These are phyloP conservation scores for Amanita polypyramis DNA, from an alignment of 768 basidiomycete species.

Conservation along the genomic window DNA sequence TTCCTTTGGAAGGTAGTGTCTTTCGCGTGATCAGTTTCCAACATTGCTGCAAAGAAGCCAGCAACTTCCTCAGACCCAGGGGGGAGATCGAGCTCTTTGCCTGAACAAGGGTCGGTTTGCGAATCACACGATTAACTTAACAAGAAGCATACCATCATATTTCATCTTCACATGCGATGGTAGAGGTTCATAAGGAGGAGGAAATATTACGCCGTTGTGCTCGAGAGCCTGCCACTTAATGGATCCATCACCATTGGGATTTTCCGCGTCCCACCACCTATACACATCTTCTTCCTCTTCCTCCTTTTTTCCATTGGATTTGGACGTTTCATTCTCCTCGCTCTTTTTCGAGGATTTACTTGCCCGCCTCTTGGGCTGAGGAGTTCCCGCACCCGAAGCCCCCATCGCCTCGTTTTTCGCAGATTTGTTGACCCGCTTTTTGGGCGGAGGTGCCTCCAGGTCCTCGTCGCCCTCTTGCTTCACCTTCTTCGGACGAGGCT, in stretches of 20 bases:
- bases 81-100: constrained; percentile 68
- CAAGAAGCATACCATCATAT: constrained; percentile 62
- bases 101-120: constrained; percentile 28
- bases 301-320: constrained; percentile 35
- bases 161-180: constrained; percentile 85
- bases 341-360: constrained; percentile 34
- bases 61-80: constrained; percentile 93
- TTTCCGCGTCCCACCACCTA: constrained; percentile 76
- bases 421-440: constrained; percentile 32
- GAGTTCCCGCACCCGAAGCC: constrained; percentile 23
- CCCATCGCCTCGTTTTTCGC: constrained; percentile 27
- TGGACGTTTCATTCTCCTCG: constrained; percentile 25
- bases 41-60: constrained; percentile 86
- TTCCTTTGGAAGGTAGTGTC: constrained; percentile 87
- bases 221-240: constrained; percentile 94
- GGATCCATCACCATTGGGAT: constrained; percentile 62
- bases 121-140: constrained; percentile 1
- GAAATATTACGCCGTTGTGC: constrained; percentile 92
- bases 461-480: constrained; percentile 42
- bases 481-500: constrained; percentile 39
- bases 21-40: constrained; percentile 87
- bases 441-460: constrained; percentile 32
- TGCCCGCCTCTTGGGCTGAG: constrained; percentile 34
- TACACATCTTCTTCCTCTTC: constrained; percentile 68
- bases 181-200: constrained; percentile 84